phyloP scores from a whole-genome alignment of 2,329 filamentous ascomycete genomes.

The Leptographium wingfieldii region DNA sequence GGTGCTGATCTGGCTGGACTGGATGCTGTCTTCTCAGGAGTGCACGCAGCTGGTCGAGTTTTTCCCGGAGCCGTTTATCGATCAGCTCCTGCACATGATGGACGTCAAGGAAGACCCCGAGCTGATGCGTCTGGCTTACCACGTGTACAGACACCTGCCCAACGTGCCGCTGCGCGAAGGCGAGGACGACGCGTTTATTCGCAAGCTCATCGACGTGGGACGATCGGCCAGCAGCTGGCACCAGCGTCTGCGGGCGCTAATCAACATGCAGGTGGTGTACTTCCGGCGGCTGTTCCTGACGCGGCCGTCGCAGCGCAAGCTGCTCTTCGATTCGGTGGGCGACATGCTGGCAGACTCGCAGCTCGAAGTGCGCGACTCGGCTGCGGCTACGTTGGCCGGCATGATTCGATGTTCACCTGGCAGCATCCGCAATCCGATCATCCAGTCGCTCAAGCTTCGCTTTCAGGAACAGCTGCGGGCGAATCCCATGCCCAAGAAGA shows the following conservation, averaged over 20 bases:
- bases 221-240: constrained; percentile 82
- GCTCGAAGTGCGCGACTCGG: constrained; percentile 85
- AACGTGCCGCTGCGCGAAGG: constrained; percentile 87
- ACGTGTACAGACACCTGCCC: constrained; percentile 90
- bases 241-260: constrained; percentile 82
- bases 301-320: constrained; percentile 57
- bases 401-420: constrained; percentile 95
- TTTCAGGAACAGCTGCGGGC: constrained; percentile 68
- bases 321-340: constrained; percentile 83
- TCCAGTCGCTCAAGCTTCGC: constrained; percentile 60
- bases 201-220: constrained; percentile 76
- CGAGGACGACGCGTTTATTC: constrained; percentile 74
- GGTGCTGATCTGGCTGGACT: constrained; percentile 87
- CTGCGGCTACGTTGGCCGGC: constrained; percentile 83
- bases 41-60: constrained; percentile 84
- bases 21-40: constrained; percentile 79
- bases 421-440: constrained; percentile 63
- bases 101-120: constrained; percentile 98
- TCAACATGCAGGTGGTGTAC: constrained; percentile 98
- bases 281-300: constrained; percentile 92
- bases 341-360: constrained; percentile 88
- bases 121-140: constrained; percentile 84
- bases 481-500: constrained; percentile 73
- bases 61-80: constrained; percentile 81
- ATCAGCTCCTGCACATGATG: constrained; percentile 98